Evolutionary conservation across 208 protist species (phyloP).

Genomic region (Phytomonas francai): DNA sequence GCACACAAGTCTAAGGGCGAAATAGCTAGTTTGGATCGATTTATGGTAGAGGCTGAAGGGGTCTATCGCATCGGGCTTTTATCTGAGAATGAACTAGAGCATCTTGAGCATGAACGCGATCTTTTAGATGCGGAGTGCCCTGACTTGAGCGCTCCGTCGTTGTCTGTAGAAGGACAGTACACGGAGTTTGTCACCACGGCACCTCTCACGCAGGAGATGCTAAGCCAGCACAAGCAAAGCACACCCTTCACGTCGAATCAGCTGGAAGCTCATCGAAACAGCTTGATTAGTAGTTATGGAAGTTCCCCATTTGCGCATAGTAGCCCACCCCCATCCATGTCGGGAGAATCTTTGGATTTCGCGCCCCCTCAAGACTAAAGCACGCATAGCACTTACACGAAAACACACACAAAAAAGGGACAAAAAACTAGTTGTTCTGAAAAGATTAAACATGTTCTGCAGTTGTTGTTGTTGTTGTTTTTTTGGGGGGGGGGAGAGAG

Average conservation of each 20-base stretch:
- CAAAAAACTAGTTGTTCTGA: background rate
- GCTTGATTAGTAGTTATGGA: background rate
- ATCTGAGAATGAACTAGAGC: background rate
- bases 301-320: background rate
- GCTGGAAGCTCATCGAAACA: background rate
- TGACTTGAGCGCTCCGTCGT: background rate
- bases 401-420: background rate
- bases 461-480: background rate
- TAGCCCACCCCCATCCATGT: background rate
- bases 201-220: slow-evolving; percentile 18
- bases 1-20: background rate
- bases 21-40: slow-evolving; percentile 8
- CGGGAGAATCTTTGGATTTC: background rate
- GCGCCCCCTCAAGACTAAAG: background rate
- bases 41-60: slow-evolving; percentile 19
- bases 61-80: slow-evolving; percentile 32
- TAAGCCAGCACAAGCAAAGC: slow-evolving; percentile 20
- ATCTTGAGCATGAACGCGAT: background rate
- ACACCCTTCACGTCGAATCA: slow-evolving; percentile 9
- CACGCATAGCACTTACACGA: background rate
- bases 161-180: background rate
- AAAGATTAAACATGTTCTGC: background rate
- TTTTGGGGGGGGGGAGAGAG: no score
- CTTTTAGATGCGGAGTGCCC: background rate
- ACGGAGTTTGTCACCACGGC: background rate